These are phyloP conservation scores for Cordyceps militaris DNA, from an alignment of 2,329 filamentous ascomycete species.

Conservation along the genomic window DNA sequence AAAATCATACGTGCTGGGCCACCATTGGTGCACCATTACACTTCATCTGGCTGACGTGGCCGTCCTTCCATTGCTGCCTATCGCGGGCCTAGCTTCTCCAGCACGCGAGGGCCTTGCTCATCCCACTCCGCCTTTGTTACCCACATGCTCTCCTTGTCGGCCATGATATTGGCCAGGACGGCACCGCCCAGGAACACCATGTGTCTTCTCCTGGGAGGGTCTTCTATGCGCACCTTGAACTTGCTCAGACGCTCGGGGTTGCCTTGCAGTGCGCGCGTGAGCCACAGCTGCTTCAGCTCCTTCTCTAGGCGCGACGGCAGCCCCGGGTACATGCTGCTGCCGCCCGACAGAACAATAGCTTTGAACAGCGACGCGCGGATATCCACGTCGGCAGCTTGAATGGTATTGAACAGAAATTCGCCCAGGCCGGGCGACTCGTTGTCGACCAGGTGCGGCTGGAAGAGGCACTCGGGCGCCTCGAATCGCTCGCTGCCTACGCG, in stretches of 20 bases:
- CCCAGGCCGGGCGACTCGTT: constrained; percentile 95
- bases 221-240: constrained; percentile 99
- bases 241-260: constrained; percentile 93
- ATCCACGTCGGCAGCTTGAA: constrained; percentile 91
- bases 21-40: not conserved
- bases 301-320: constrained; percentile 93
- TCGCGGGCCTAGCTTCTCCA: constrained; percentile 91
- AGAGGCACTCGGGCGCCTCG: constrained; percentile 94
- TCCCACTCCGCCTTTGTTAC: constrained; percentile 95
- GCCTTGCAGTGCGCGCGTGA: constrained; percentile 81
- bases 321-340: constrained; percentile 98
- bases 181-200: constrained; percentile 99
- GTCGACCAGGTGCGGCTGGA: constrained; percentile 96
- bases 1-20: not conserved
- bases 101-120: constrained; percentile 74
- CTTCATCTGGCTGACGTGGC: not conserved
- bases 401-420: constrained; percentile 98
- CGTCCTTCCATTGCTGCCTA: too few relatives aligned
- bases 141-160: constrained; percentile 99
- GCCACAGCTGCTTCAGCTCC: constrained; percentile 97
- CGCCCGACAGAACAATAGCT: constrained; percentile 92
- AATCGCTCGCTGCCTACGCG: constrained; percentile 95
- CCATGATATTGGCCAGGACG: constrained; percentile 97
- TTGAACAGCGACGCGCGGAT: constrained; percentile 92
- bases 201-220: constrained; percentile 88